Conservation (phyloP, 148 eudicot genomes). For the Euryodendron excelsum region DNA sequence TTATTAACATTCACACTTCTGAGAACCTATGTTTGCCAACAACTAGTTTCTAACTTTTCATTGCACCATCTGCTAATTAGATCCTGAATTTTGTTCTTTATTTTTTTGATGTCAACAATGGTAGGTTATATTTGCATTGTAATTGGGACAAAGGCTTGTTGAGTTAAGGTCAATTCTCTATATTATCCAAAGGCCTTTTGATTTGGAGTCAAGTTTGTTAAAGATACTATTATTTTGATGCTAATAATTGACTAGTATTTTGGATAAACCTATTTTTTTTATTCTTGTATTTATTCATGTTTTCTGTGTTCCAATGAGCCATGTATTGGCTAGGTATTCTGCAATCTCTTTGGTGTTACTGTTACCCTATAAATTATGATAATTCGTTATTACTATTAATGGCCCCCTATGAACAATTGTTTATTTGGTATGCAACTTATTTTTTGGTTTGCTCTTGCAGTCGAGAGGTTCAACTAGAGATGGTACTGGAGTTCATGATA, state of each 20-base stretch:
- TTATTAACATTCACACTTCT: not conserved
- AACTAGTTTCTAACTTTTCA: not conserved
- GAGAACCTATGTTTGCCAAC: not conserved
- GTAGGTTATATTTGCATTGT: not conserved
- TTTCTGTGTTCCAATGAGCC: not conserved
- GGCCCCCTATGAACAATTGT: not conserved
- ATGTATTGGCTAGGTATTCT: not conserved
- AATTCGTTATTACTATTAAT: not conserved
- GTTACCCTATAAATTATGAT: not conserved
- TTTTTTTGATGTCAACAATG: not conserved
- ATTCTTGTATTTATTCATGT: not conserved
- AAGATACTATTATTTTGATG: not conserved
- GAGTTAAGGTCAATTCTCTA: not conserved
- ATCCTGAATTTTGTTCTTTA: not conserved
- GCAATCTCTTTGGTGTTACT: not conserved
- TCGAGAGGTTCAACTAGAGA: constrained; percentile 99
- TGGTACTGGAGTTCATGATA: constrained; percentile 99
- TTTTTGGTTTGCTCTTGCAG: constrained; percentile 38
- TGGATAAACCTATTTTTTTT: not conserved
- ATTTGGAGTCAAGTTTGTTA: not conserved
- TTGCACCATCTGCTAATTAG: not conserved
- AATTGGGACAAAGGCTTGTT: not conserved
- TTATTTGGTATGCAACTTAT: constrained; percentile 9
- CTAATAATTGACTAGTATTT: constrained; percentile 1
- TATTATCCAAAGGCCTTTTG: not conserved